Evolutionary conservation across 108 stramenopile species (phyloP), one percentile per base, ranked within the genome.

Genomic region (Hondaea fermentalgiana): DNA sequence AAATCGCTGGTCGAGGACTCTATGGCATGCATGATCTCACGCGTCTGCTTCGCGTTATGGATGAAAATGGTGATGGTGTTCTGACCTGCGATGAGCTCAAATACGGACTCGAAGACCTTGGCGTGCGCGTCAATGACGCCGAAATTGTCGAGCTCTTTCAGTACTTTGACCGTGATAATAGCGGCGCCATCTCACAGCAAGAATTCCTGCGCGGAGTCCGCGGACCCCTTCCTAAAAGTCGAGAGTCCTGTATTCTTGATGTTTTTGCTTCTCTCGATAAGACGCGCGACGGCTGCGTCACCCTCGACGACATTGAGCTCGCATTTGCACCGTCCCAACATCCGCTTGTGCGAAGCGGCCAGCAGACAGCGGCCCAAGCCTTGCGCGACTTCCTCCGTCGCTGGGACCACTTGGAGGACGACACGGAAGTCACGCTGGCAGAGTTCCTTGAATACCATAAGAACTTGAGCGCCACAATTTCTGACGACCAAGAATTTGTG

Each of bases 171-270:
- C 76, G 76, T 16, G 76, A 83, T 45, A 8, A 53, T 17, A 53
- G 49, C 51, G 76, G 76, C 0, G 23, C 51, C 17, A 53, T 83
- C 76, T 53, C 76, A 4, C 76, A 83, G 51, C n/a, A 47, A 47
- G 76, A 83, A 4, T 53, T 83, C 51, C 51, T 83, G 76, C 76
- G 76, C n/a, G 76, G 76, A 12, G n/a, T 83, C 14, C 76, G 76
- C 25, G 76, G 76, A 53, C 76, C 76, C n/a, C 6, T 83, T 43
- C 28, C 49, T 3, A 83, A 83, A 53, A 3, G 14, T 12, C 3
- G 76, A 6, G 49, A 83, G n/a, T 1, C n/a, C 6, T n/a, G n/a
- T 12, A 35, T 83, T 35, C 3, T n/a, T 6, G 51, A 53, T 2
- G 76, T 4, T 2, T 83, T 83, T 4, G 76, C 45, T 12, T 25